These are phyloP conservation scores for Xylariaceae sp. DNA, from an alignment of 2,329 filamentous ascomycete species.

Conservation along the genomic window DNA sequence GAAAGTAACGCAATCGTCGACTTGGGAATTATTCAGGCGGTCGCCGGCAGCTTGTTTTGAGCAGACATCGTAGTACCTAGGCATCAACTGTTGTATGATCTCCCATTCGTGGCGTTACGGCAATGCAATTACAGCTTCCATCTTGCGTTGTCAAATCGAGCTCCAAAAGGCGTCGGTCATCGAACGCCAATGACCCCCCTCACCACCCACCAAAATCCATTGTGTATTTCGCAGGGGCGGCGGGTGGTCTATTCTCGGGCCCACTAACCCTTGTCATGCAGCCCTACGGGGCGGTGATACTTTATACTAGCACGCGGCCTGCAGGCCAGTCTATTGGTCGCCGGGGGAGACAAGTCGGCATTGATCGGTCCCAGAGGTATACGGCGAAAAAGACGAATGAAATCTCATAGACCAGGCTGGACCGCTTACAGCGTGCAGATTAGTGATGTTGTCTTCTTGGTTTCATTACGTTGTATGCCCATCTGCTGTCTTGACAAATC, in stretches of 20 bases:
- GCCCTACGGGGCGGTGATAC: conserved; percentile 27
- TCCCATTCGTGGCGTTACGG: conserved; percentile 7
- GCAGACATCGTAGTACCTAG: not conserved
- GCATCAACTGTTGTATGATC: not conserved
- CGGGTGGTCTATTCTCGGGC: conserved; percentile 14
- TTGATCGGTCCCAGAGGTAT: conserved; percentile 7
- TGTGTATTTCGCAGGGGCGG: conserved; percentile 10
- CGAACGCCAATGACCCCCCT: conserved; percentile 11
- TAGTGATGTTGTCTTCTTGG: conserved; percentile 8
- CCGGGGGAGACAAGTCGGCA: conserved; percentile 7
- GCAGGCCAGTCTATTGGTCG: conserved; percentile 5
- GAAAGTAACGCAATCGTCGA: not conserved
- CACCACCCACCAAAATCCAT: conserved; percentile 7
- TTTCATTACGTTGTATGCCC: conserved; percentile 17
- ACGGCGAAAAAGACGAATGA: conserved; percentile 14
- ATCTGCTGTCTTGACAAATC: conserved; percentile 12
- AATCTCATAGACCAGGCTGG: conserved; percentile 7
- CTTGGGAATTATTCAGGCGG: not conserved
- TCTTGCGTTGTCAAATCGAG: conserved; percentile 23
- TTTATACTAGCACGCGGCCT: conserved; percentile 17
- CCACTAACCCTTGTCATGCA: conserved; percentile 20
- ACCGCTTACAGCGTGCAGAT: conserved; percentile 13
- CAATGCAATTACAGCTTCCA: conserved; percentile 13
- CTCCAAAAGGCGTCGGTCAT: conserved; percentile 7
- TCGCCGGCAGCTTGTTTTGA: not conserved